A percentile compares a stretch with the other conserved stretches of the same genome.
These are phyloP conservation scores for Pleurotus salmoneostramineus DNA, from an alignment of 768 basidiomycete genomes.

Conservation along the genomic window DNA sequence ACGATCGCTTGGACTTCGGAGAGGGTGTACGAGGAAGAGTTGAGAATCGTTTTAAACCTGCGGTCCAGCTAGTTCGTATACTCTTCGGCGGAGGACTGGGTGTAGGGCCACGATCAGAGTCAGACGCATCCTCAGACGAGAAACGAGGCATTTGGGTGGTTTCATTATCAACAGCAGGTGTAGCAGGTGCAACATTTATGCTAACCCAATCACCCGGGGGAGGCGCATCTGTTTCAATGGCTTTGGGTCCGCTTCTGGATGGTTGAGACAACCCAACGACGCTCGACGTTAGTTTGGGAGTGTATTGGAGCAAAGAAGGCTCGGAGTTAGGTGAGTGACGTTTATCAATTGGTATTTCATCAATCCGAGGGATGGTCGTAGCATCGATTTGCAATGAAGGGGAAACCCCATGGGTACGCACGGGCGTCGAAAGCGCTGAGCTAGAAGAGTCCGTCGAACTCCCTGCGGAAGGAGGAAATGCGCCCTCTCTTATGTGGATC, in stretches of 20 bases:
- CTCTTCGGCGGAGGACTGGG: slow-evolving; percentile 51
- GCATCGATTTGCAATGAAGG: neutral
- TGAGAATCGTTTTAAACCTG: slow-evolving; percentile 44
- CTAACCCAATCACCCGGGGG: neutral
- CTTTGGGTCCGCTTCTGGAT: neutral
- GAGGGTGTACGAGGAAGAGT: slow-evolving; percentile 70
- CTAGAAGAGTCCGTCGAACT: neutral
- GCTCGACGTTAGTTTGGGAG: neutral
- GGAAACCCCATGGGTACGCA: too few relatives aligned
- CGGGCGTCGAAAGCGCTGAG: too few relatives aligned
- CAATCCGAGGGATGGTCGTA: neutral
- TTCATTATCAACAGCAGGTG: slow-evolving; percentile 4
- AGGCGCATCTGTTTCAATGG: neutral
- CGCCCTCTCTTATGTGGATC: slow-evolving; percentile 57
- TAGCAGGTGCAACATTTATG: slow-evolving; percentile 5
- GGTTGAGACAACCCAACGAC: neutral
- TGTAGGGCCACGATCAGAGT: slow-evolving; percentile 18
- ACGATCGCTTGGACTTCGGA: slow-evolving; percentile 36
- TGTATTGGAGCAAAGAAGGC: neutral
- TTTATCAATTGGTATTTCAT: neutral
- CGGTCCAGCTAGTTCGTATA: slow-evolving; percentile 42
- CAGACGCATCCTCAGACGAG: slow-evolving; percentile 15
- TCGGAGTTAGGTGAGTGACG: neutral
- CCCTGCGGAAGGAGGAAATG: slow-evolving; percentile 48
- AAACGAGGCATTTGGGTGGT: neutral